Evolutionary conservation across 306 rosid genomes (phyloP), one percentile per base, ranked within the genome.

Genomic region (Aeschynomene evenia): DNA sequence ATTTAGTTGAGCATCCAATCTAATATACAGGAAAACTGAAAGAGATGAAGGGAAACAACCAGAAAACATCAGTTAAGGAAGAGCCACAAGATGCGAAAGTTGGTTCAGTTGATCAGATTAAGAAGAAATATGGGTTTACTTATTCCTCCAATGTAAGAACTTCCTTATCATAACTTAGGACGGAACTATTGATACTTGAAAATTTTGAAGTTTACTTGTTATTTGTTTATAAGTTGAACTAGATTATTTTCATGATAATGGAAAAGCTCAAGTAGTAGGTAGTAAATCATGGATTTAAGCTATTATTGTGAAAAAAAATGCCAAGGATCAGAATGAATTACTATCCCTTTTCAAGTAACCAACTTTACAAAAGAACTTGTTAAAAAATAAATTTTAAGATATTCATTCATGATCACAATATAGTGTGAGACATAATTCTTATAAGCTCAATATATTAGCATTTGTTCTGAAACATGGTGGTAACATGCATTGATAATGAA

Each of bases 41-140:
- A 81, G 93, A 93, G 31, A 86, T 81, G 82, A 86, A 86, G 71
- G 63, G 72, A 21, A 83, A 83, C 80, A 80, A 50, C 67, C 93
- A 88, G 66, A 90, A 83, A 48, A 58, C 64, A 64, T 59, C 87
- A 10, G 56, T 56, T 15, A 86, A 79, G 77, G 96, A 83, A 79
- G 94, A 87, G 74, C 82, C 79, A 15, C 81, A 59, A 42, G 85
- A 86, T 11, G 87, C 82, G 54, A 85, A 85, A 75, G 58, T 55
- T 46, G 89, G 77, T 16, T 24, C 86, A 21, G 82, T 93, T 24
- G 86, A 87, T 81, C 89, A 90, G 74, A 90, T 88, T 59, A 90
- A 90, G 90, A 86, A 51, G 83, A 86, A 64, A 87, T 90, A 93
- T 26, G 96, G 98, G 49, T 88, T 83, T 39, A 69, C 92, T 37